A percentile compares a stretch with the other conserved stretches of the same genome.
phyloP scores from a whole-genome alignment of 2,329 filamentous ascomycete species.

The Lojkania enalia region DNA sequence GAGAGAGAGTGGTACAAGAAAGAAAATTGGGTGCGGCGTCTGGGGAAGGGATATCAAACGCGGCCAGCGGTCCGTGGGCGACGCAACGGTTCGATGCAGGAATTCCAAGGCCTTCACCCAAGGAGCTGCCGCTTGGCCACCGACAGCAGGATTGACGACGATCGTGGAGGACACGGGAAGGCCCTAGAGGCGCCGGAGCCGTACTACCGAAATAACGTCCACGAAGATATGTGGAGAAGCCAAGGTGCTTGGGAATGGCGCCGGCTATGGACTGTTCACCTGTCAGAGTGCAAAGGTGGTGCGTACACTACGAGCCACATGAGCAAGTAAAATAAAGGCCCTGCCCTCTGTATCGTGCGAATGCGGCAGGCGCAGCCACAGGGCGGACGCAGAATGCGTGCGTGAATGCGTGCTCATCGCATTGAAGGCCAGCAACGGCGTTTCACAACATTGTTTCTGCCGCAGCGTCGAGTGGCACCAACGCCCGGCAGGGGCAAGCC shows the following conservation, averaged over 20 bases:
- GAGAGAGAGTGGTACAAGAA: neutral
- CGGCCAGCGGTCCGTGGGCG: neutral
- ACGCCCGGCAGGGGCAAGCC: no score
- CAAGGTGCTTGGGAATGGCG: constrained; percentile 3
- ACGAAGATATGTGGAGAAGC: constrained; percentile 15
- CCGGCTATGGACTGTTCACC: constrained; percentile 12
- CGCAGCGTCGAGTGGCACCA: no score
- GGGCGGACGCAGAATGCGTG: neutral
- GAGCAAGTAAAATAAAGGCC: no score
- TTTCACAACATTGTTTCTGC: neutral
- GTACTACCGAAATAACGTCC: constrained; percentile 1
- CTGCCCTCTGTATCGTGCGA: no score
- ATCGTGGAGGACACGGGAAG: neutral
- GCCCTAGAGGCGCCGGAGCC: neutral
- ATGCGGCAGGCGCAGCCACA: no score
- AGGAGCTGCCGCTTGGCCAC: no score
- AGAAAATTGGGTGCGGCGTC: neutral
- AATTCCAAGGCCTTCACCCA: neutral
- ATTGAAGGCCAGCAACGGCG: neutral
- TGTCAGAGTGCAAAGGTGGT: constrained; percentile 14
- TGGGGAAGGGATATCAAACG: neutral
- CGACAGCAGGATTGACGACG: no score
- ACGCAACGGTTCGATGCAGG: neutral
- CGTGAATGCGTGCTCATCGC: no score
- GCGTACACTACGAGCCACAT: no score